Conservation (phyloP, 345 rosid genomes). For the Mercurialis annua region DNA sequence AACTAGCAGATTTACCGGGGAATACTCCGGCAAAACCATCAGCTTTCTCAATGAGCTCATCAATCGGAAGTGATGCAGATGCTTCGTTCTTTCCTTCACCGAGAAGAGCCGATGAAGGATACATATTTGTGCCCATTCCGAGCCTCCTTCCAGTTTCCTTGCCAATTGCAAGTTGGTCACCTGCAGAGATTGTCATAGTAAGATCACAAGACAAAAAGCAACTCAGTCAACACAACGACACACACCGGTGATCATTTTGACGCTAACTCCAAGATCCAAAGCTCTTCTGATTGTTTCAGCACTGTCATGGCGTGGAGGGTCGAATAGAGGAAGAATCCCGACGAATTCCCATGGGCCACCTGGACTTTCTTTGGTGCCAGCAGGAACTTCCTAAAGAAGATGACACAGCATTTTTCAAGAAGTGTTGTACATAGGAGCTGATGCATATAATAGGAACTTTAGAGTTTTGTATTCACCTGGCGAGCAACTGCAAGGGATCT, state of each 20-base stretch:
- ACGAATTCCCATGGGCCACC: slow-evolving; percentile 74
- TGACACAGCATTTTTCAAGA: not conserved
- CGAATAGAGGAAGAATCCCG: slow-evolving; percentile 70
- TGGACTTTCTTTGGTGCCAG: slow-evolving; percentile 45
- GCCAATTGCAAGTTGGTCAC: slow-evolving; percentile 63
- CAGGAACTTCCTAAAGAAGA: slow-evolving; percentile 44
- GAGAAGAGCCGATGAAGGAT: slow-evolving; percentile 52
- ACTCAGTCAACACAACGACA: not conserved
- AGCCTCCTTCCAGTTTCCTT: slow-evolving; percentile 68
- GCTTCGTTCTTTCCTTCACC: slow-evolving; percentile 33
- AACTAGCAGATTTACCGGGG: slow-evolving; percentile 34
- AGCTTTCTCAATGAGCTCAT: slow-evolving; percentile 47
- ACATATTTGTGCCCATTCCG: slow-evolving; percentile 58
- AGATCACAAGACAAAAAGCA: not conserved
- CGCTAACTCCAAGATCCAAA: slow-evolving; percentile 58
- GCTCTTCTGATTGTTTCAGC: slow-evolving; percentile 61
- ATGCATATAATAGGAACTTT: not conserved
- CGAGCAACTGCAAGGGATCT: slow-evolving; percentile 60
- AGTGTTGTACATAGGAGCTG: not conserved
- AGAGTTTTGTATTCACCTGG: slow-evolving; percentile 35
- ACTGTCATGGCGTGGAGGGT: slow-evolving; percentile 59
- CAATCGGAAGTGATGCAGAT: slow-evolving; percentile 28
- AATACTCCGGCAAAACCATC: slow-evolving; percentile 72
- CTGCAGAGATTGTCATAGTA: slow-evolving; percentile 19
- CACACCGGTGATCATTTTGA: slow-evolving; percentile 65